Base-by-base conservation (phyloP, 306 rosid genomes). In the Casuarina equisetifolia region DNA sequence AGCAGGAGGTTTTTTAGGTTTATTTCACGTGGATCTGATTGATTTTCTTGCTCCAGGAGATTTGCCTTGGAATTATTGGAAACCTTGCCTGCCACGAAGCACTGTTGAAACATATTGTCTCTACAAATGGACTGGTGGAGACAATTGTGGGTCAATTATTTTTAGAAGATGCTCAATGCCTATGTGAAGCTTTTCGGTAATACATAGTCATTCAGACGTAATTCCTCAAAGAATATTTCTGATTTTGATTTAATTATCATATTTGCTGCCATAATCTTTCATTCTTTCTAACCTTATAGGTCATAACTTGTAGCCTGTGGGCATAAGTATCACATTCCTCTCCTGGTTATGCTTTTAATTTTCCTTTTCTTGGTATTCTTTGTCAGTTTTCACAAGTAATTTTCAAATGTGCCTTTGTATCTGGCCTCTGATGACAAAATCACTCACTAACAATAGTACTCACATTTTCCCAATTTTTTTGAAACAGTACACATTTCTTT, bases 61-160 rank as follows among this genome's bases (percentile, higher is more conserved):
- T 92, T 81, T 54, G 80, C 82, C 80, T 89, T 43, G 98, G 97
- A 76, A 89, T 95, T 74, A 83, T 93, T 57, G 97, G 96, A 80
- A 95, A 95, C 85, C 92, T 92, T 68, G 95, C 97, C 55, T 95
- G 97, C 83, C 97, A 95, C 55, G 92, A 92, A 80, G 84, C 74
- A 82, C 92, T 82, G 17, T 81, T 89, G 92, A 83, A 86, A 79
- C 85, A 20, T 58, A 70, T 95, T 76, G 80, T 86, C 76, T 80
- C 87, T 3, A 84, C 89, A 73, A 81, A 86, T 64, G 91, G 92
- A 82, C 79, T 95, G 80, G 74, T 86, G 70, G 91, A 85, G 74
- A 74, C 71, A 44, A 82, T 92, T 75, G 88, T 91, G 70, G 85
- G 80, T 61, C 96, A 88, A 77, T 76, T 95, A 67, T 89, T 84